Conservation (phyloP, 805 yeast species). For the Starmerella geochares region DNA sequence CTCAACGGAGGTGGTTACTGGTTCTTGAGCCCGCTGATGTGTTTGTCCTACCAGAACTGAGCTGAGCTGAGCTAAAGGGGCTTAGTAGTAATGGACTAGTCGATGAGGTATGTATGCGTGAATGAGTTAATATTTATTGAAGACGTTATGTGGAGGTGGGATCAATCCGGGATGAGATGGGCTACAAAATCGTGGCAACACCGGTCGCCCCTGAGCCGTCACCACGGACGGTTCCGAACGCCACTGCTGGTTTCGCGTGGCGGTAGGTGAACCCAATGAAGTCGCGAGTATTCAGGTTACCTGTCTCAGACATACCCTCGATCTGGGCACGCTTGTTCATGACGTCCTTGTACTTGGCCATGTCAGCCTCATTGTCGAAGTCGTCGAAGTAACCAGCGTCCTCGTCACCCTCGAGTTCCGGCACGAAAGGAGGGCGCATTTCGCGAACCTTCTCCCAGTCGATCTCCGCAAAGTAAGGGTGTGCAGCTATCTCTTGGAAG, state of each 20-base stretch:
- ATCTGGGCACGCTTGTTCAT: conserved; percentile 82
- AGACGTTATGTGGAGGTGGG: background rate
- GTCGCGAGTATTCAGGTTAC: conserved; percentile 49
- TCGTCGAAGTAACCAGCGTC: conserved; percentile 99
- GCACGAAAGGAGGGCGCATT: conserved; percentile 86
- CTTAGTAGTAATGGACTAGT: no score
- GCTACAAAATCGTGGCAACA: conserved; percentile 20
- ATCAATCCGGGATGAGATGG: background rate
- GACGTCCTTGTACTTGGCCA: conserved; percentile 96
- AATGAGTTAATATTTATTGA: background rate
- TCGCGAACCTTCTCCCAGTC: conserved; percentile 63
- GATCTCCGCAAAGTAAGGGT: conserved; percentile 75
- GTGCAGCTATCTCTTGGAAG: conserved; percentile 68
- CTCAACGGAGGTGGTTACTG: no score
- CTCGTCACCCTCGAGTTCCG: conserved; percentile 90
- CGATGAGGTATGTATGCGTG: background rate
- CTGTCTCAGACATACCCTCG: conserved; percentile 65
- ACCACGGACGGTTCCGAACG: conserved; percentile 21
- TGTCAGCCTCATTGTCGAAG: conserved; percentile 83
- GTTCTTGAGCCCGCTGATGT: no score
- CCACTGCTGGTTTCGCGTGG: conserved; percentile 43
- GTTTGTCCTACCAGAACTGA: no score
- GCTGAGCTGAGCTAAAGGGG: no score
- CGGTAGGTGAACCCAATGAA: conserved; percentile 94
- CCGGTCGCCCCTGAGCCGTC: conserved; percentile 3